These are phyloP conservation scores for Podila minutissima DNA, from an alignment of 192 early-diverging fungal genomes.

Conservation along the genomic window DNA sequence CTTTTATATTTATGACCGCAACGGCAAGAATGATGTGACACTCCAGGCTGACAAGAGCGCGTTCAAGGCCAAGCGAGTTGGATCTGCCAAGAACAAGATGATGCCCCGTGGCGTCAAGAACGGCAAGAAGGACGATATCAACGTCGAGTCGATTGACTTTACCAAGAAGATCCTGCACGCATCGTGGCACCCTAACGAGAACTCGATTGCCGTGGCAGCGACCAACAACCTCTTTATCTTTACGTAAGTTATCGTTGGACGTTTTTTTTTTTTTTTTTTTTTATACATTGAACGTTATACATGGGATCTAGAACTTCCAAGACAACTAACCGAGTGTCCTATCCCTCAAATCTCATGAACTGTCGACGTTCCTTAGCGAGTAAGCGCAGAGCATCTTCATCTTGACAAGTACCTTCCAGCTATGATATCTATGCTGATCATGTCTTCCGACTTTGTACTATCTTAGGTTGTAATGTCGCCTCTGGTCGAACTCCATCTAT, in stretches of 20 bases:
- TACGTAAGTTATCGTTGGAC: slow-evolving; percentile 57
- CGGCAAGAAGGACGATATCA: slow-evolving; percentile 77
- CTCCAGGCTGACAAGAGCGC: slow-evolving; percentile 98
- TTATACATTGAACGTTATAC: neutral
- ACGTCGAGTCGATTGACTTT: slow-evolving; percentile 91
- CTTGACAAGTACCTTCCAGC: too few species aligned
- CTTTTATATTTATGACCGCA: slow-evolving; percentile 94
- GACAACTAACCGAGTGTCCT: neutral
- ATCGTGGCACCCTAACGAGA: slow-evolving; percentile 98
- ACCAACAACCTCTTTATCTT: slow-evolving; percentile 99
- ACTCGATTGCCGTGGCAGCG: slow-evolving; percentile 96
- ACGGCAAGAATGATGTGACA: slow-evolving; percentile 82
- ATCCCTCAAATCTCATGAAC: neutral
- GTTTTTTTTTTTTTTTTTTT: neutral
- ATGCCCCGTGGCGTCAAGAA: slow-evolving; percentile 52
- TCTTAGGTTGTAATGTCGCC: too few species aligned
- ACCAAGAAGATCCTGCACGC: slow-evolving; percentile 98
- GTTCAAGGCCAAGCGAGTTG: slow-evolving; percentile 94
- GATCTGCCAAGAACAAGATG: slow-evolving; percentile 83
- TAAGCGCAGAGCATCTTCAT: neutral
- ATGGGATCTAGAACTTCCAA: too few species aligned
- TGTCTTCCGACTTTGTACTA: too few species aligned
- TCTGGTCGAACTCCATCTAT: too few species aligned
- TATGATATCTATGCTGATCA: too few species aligned
- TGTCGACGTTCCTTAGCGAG: neutral